Evolutionary conservation across 495 filamentous ascomycete species (phyloP).

Genomic region (Penicillium mononematosum): DNA sequence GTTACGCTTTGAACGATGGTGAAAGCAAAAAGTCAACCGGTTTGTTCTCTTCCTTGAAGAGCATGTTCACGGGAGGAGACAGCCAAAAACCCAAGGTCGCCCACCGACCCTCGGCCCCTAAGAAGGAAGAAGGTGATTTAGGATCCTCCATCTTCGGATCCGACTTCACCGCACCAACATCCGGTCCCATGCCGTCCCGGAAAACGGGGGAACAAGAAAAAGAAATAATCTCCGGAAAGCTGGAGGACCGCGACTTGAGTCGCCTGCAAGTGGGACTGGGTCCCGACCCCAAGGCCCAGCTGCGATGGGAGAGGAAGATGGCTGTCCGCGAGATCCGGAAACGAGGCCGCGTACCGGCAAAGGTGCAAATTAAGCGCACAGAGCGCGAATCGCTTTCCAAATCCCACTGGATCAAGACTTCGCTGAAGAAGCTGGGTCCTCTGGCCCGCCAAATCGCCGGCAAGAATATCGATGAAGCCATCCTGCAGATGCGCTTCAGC

Average conservation of each 20-base stretch:
- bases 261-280: constrained; percentile 59
- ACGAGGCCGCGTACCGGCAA: constrained; percentile 63
- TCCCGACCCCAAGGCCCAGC: constrained; percentile 63
- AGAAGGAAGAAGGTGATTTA: constrained; percentile 37
- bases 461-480: constrained; percentile 88
- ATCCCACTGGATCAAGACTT: constrained; percentile 71
- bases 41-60: constrained; percentile 36
- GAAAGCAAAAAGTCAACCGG: constrained; percentile 20
- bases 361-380: constrained; percentile 62
- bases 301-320: constrained; percentile 80
- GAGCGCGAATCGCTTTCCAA: constrained; percentile 67
- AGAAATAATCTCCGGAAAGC: constrained; percentile 12
- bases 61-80: constrained; percentile 37
- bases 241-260: constrained; percentile 44
- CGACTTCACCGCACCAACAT: constrained; percentile 26
- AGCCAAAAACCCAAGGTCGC: constrained; percentile 30
- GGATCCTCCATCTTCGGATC: constrained; percentile 47
- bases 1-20: constrained; percentile 33
- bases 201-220: constrained; percentile 17
- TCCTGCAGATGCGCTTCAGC: constrained; percentile 91
- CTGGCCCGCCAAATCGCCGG: constrained; percentile 85
- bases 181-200: constrained; percentile 33
- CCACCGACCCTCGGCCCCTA: constrained; percentile 31
- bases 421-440: constrained; percentile 80
- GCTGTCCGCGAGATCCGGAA: constrained; percentile 67